Percentiles rank a stretch among this genome's conserved stretches.
Conservation (phyloP, 768 basidiomycete genomes). For the Cubamyces sp. region DNA sequence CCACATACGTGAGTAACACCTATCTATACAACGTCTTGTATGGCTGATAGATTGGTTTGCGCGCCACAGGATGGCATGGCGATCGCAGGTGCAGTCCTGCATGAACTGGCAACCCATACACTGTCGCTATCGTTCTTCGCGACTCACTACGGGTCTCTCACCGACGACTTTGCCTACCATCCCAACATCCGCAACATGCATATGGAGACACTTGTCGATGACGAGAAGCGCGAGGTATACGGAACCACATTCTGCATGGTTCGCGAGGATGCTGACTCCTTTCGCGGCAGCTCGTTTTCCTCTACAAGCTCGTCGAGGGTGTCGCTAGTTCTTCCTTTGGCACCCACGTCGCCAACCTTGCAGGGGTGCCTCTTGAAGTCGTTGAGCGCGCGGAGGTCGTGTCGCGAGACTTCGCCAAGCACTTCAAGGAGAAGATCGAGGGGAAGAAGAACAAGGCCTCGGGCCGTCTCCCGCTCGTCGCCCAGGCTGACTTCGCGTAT, state of each 20-base stretch:
- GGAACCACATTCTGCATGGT: neutral
- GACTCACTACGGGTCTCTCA: constrained; percentile 95
- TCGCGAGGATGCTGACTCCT: neutral
- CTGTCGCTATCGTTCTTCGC: constrained; percentile 94
- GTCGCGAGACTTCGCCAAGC: constrained; percentile 82
- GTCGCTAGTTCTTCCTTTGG: constrained; percentile 90
- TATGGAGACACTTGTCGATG: constrained; percentile 94
- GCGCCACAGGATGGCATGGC: constrained; percentile 90
- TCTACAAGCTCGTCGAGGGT: constrained; percentile 91
- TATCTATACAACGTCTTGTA: neutral
- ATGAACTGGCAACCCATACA: constrained; percentile 92
- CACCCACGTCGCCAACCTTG: constrained; percentile 93
- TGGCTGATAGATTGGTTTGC: neutral
- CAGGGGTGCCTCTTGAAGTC: constrained; percentile 85
- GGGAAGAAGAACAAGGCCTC: constrained; percentile 58
- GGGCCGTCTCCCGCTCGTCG: constrained; percentile 71
- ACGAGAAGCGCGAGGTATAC: constrained; percentile 83
- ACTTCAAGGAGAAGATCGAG: constrained; percentile 83
- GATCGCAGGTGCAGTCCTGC: constrained; percentile 93
- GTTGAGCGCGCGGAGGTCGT: constrained; percentile 88
- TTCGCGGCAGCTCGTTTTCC: constrained; percentile 75
- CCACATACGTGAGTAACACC: constrained; percentile 71
- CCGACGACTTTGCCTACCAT: constrained; percentile 91
- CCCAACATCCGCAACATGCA: constrained; percentile 94
- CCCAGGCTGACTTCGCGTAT: constrained; percentile 91